Evolutionary conservation across 2,329 filamentous ascomycete genomes (phyloP), one percentile per base, ranked within the genome.

Genomic region (Cordyceps javanica): DNA sequence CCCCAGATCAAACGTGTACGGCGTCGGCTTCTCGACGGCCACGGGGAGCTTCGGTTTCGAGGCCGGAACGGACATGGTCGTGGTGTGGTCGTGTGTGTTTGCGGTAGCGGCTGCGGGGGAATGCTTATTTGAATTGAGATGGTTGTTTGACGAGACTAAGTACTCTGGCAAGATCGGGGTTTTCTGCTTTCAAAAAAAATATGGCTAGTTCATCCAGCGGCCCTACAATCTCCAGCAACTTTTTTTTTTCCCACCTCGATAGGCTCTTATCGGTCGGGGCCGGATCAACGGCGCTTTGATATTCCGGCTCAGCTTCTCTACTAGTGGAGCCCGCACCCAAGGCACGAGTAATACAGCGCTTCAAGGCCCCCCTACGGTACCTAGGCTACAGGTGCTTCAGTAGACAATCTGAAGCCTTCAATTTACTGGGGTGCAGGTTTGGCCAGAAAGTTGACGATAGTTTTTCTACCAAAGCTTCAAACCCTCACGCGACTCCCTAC

Each of bases 1-100:
- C 64, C 91, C 78, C n/a, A 97, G 86, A 72, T 97, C 91, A 77
- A 95, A 97, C 64, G 86, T 91, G 78, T 95, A 96, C 10, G 92
- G 91, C 7, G 89, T 95, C 5, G 91, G 87, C 75, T 95, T 95
- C 60, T 86, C 79, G 68, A 91, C 88, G 16, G 80, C 82, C 61
- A 89, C 79, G 45, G 84, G 81, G 59, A 85, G 76, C 67, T 82
- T 82, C 60, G 74, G 71, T 61, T 73, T 72, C 59, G 73, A 68
- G 60, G 63, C 63, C 45, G 72, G 62, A 53, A 72, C 60, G 28
- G 75, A 66, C 70, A 76, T 77, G 39, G 53, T 61, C 50, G 32
- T 11, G 21, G 6, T 41, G 11, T 41, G 36, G 11, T 25, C 14
- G 48, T 28, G 7, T 42, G n/a, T n/a, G n/a, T n/a, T n/a, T n/a